Percentiles rank a stretch among this genome's conserved stretches.
Evolutionary conservation across 2,329 filamentous ascomycete genomes (phyloP).

Genomic region (Talaromyces pinophilus): DNA sequence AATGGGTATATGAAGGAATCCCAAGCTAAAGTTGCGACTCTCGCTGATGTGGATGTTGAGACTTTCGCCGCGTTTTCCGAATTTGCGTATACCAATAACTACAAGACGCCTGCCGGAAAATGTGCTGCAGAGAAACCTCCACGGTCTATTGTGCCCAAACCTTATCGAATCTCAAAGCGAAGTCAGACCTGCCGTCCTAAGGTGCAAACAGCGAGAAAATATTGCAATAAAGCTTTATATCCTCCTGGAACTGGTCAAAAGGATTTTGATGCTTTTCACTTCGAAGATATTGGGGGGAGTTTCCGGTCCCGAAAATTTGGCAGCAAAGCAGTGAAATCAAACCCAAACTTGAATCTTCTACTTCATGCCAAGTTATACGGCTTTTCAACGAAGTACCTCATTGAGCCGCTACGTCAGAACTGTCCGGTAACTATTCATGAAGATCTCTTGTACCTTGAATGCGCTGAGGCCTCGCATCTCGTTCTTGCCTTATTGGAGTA

Average conservation of each 20-base stretch:
- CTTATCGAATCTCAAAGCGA: not conserved
- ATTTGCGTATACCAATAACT: not conserved
- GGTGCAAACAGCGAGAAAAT: not conserved
- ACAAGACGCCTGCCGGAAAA: not conserved
- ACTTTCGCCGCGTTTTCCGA: not conserved
- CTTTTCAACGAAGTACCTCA: not conserved
- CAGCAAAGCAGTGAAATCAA: too few relatives aligned
- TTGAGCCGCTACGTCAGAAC: not conserved
- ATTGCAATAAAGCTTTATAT: not conserved
- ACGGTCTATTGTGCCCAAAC: not conserved
- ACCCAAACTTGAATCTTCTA: not conserved
- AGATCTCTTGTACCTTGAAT: not conserved
- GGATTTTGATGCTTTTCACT: not conserved
- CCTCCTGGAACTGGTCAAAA: not conserved
- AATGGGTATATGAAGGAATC: not conserved
- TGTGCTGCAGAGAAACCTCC: not conserved
- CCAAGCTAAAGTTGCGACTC: not conserved
- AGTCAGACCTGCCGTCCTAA: not conserved
- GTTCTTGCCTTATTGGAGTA: not conserved
- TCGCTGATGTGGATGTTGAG: not conserved
- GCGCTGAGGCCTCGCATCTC: not conserved
- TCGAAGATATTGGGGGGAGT: not conserved
- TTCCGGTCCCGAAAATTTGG: not conserved
- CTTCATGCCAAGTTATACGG: not conserved
- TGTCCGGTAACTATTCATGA: not conserved